phyloP scores from a whole-genome alignment of 768 basidiomycete genomes.

The Auriscalpium orientale region DNA sequence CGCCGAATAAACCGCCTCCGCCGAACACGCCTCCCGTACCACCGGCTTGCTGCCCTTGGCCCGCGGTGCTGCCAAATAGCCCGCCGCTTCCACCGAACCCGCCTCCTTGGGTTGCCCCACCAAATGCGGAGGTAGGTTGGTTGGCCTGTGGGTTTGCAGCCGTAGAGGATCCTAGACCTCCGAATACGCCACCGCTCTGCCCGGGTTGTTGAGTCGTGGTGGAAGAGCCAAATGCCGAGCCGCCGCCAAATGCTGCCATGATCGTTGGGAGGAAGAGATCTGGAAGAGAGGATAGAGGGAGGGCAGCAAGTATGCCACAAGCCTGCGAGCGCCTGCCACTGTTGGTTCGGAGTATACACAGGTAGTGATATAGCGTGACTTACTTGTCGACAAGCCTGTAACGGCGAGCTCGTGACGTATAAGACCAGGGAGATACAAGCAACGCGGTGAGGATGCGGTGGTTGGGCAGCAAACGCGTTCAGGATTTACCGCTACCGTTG shows the following conservation, averaged over 20 bases:
- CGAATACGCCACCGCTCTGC: slow-evolving; percentile 15
- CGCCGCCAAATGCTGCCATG: slow-evolving; percentile 9
- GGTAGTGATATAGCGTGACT: too few relatives aligned
- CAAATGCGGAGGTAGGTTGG: background rate
- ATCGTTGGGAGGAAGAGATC: background rate
- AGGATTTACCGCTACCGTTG: too few relatives aligned
- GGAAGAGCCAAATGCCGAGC: slow-evolving; percentile 14
- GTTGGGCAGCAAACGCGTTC: too few relatives aligned
- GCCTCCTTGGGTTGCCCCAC: background rate
- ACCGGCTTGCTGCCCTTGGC: background rate
- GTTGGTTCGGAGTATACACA: too few relatives aligned
- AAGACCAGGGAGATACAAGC: too few relatives aligned
- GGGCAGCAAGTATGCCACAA: background rate
- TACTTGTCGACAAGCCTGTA: too few relatives aligned
- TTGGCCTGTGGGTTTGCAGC: background rate
- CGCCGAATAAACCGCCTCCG: slow-evolving; percentile 3
- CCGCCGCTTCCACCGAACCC: background rate
- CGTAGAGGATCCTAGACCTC: background rate
- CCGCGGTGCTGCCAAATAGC: background rate
- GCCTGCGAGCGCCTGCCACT: background rate
- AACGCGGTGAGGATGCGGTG: too few relatives aligned
- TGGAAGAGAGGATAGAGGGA: background rate
- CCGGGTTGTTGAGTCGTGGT: slow-evolving; percentile 15
- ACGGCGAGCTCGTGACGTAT: too few relatives aligned
- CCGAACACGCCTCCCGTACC: background rate